Evolutionary conservation across 1,139 yeast genomes (phyloP).

Genomic region (Pneumocystis wakefieldiae): DNA sequence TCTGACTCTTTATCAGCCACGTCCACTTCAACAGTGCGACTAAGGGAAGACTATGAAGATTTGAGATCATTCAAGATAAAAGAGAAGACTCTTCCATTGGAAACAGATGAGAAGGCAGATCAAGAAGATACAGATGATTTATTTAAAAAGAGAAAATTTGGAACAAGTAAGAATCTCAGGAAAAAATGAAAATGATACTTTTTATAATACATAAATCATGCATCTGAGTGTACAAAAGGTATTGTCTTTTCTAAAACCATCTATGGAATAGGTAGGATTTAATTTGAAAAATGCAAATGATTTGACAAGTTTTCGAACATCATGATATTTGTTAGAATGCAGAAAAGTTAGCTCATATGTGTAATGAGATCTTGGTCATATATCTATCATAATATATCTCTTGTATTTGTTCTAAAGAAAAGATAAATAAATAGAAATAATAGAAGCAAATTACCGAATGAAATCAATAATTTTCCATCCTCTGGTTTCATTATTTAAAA

Average conservation of each 20-base stretch:
- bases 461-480: conserved; percentile 97
- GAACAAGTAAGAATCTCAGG: neutral
- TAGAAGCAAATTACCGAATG: conserved; percentile 35
- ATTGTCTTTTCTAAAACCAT: neutral
- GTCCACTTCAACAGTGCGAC: neutral
- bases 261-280: neutral
- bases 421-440: neutral
- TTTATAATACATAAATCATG: neutral
- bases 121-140: neutral
- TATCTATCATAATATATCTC: neutral
- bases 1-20: neutral
- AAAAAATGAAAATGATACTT: neutral
- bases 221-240: neutral
- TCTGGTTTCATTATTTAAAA: conserved; percentile 78
- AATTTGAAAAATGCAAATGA: neutral
- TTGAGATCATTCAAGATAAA: neutral
- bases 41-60: conserved; percentile 1
- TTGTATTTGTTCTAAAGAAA: neutral
- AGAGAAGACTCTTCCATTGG: neutral
- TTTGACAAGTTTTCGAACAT: neutral
- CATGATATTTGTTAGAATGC: neutral
- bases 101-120: neutral
- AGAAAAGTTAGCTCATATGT: neutral
- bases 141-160: neutral
- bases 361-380: neutral